phyloP scores from a whole-genome alignment of 768 basidiomycete genomes.

The Tylopilus plumbeoviolaceoides region DNA sequence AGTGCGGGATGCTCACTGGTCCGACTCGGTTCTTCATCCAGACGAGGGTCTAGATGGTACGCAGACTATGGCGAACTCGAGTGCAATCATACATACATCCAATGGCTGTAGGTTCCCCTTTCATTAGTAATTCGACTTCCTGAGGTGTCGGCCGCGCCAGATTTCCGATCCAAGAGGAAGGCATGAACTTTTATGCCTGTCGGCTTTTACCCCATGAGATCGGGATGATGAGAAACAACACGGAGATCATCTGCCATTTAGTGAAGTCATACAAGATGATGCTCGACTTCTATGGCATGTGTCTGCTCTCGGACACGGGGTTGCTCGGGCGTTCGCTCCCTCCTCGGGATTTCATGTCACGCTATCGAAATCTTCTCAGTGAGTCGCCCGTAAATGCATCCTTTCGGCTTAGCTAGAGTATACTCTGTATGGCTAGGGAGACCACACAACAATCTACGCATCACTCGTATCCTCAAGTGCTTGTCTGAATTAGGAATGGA shows the following conservation, averaged over 20 bases:
- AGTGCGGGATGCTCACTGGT: constrained; percentile 8
- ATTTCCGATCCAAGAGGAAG: constrained; percentile 71
- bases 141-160: constrained; percentile 29
- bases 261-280: constrained; percentile 64
- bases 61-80: constrained; percentile 63
- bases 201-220: constrained; percentile 67
- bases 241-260: constrained; percentile 46
- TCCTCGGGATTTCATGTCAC: constrained; percentile 46
- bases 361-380: constrained; percentile 67
- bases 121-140: neutral
- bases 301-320: constrained; percentile 54
- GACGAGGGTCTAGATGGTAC: constrained; percentile 49
- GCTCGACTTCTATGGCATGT: constrained; percentile 81
- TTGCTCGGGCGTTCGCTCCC: constrained; percentile 49
- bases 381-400: constrained; percentile 29
- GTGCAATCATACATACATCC: constrained; percentile 67
- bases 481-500: constrained; percentile 69
- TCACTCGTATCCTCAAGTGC: constrained; percentile 74
- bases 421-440: constrained; percentile 40
- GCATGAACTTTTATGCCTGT: constrained; percentile 66
- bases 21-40: neutral
- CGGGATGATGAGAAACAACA: constrained; percentile 48
- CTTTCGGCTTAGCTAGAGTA: neutral
- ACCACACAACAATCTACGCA: constrained; percentile 72
- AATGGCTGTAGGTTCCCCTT: constrained; percentile 61